Base-by-base conservation (phyloP, 1,284 basidiomycete genomes). In the Athelia sp. region DNA sequence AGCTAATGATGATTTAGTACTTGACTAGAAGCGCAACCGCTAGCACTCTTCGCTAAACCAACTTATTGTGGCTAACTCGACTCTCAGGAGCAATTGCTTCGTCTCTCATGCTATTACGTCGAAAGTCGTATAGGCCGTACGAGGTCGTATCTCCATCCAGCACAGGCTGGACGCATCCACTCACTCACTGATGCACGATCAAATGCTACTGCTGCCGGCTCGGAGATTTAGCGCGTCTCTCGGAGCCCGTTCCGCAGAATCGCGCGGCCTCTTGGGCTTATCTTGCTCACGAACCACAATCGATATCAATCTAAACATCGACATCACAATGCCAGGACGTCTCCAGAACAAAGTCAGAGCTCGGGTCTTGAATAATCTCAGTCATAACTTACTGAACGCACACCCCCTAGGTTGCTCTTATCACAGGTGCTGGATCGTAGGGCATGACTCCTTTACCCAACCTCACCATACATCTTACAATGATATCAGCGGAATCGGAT, bases 401-500 rank as follows among this genome's bases (percentile, higher is more conserved):
- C 51, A 43, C 40, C 42, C 44, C 19, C 45, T 47, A 90, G 86
- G 81, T 81, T 53, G 87, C 89, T 45, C 74, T 93, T 57, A 74
- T 93, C 65, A 93, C 90, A 21, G 90, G 90, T 57, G 90, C 85
- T 49, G 90, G 86, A 65, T 91, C 88, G 89, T 90, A 64, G 72
- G 86, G 74, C 36, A 36, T 47, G n/a, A 26, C 49, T 53, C 43
- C 42, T 35, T 26, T 47, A 21, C 40, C 17, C 15, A 34, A n/a
- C 34, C 45, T 21, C 26, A 18, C 31, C 15, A 17, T 46, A 2
- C 19, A 43, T 6, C 21, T 26, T 21, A 14, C 36, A 40, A 40
- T 6, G n/a, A 40, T 40, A 34, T 64, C 19, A 91, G 89, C 53
- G 96, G 95, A 13, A 97, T 98, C 65, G 95, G 95, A 35, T 81